A percentile compares a stretch with the other conserved stretches of the same genome.
phyloP scores from a whole-genome alignment of 2,329 filamentous ascomycete genomes.

The Aspergillus sp. region DNA sequence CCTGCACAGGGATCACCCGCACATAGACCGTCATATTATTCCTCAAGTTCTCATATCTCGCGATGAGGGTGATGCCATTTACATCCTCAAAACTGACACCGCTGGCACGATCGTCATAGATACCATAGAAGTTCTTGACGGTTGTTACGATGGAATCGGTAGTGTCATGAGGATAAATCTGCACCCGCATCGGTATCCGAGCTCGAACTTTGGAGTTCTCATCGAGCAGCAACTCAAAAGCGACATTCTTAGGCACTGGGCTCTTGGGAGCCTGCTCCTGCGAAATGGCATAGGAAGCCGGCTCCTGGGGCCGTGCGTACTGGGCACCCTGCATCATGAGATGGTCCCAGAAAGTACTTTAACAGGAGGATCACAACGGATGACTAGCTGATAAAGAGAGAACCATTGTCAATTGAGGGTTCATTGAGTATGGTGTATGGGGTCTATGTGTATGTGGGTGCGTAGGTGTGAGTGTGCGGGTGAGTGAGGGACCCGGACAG shows the following conservation, averaged over 20 bases:
- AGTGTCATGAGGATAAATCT: slow-evolving; percentile 91
- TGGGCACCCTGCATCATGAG: slow-evolving; percentile 28
- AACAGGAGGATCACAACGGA: slow-evolving; percentile 21
- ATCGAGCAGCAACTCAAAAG: slow-evolving; percentile 55
- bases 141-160: slow-evolving; percentile 97
- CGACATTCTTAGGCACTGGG: slow-evolving; percentile 50
- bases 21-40: slow-evolving; percentile 93
- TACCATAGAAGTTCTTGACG: slow-evolving; percentile 97
- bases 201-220: slow-evolving; percentile 51
- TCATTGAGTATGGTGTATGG: slow-evolving; percentile 6
- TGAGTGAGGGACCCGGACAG: slow-evolving; percentile 10
- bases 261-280: slow-evolving; percentile 29
- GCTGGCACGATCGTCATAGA: slow-evolving; percentile 72
- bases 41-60: slow-evolving; percentile 88
- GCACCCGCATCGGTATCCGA: slow-evolving; percentile 59
- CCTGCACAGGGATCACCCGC: slow-evolving; percentile 60
- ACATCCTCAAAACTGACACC: slow-evolving; percentile 95
- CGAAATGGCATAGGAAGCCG: slow-evolving; percentile 18
- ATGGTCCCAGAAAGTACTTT: slow-evolving; percentile 18
- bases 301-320: slow-evolving; percentile 28
- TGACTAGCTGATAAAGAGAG: slow-evolving; percentile 22
- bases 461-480: slow-evolving; percentile 7
- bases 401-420: slow-evolving; percentile 26
- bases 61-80: slow-evolving; percentile 81
- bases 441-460: background rate